Evolutionary conservation across 257 asterid species (phyloP).

Genomic region (Solanum chilense): DNA sequence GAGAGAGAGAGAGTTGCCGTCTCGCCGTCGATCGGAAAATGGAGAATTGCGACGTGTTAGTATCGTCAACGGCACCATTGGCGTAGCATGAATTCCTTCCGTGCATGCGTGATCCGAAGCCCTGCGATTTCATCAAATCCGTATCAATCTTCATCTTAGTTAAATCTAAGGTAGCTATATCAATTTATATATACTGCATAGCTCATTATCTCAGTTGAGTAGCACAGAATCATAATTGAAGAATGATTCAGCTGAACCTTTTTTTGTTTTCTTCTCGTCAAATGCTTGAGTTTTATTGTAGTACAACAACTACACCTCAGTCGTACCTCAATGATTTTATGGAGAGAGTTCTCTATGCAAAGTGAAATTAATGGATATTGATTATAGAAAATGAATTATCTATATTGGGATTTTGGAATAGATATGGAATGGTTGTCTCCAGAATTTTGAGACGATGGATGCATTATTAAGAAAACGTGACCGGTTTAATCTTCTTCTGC

Average conservation of each 20-base stretch:
- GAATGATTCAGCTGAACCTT: background rate
- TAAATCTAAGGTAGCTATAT: background rate
- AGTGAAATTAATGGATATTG: background rate
- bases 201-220: too few relatives aligned
- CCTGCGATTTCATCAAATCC: background rate
- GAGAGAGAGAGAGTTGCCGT: background rate
- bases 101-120: background rate
- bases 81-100: background rate
- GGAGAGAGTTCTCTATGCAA: background rate
- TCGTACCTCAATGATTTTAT: background rate
- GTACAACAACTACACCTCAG: background rate
- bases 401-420: background rate
- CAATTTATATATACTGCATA: too few relatives aligned
- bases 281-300: background rate
- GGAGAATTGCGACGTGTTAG: background rate
- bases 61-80: background rate
- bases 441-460: too few relatives aligned
- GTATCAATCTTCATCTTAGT: background rate
- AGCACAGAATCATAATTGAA: background rate
- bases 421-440: background rate
- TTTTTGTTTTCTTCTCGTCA: background rate
- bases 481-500: too few relatives aligned
- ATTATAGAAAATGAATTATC: background rate
- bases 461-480: too few relatives aligned
- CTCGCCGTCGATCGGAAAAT: background rate